Base-by-base conservation (phyloP, 2,329 filamentous ascomycete genomes). In the Teratosphaeriaceae sp. region DNA sequence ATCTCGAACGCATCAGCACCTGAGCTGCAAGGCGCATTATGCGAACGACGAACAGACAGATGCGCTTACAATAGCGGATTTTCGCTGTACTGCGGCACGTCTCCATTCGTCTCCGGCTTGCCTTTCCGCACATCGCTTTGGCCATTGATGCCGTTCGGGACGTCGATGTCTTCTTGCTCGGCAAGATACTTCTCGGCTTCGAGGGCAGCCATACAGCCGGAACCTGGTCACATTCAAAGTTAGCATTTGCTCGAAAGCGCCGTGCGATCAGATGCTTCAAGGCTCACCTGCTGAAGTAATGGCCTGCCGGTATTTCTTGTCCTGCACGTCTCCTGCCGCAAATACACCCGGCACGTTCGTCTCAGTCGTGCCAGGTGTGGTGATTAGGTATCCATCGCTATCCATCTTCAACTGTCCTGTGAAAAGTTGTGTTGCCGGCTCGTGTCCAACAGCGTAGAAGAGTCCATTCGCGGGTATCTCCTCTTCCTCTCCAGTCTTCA, bases 381-480 rank as follows among this genome's bases (percentile, higher is more conserved):
- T 98, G 56, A 88, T 66, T 46, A 98, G 80, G 69, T 98, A 98
- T 18, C 88, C 88, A 51, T 98, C 90, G 50, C 79, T 77, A 61
- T 98, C 94, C 59, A 84, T 85, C 49, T 92, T 78, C 48, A 98
- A 60, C 72, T 97, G 88, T 40, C 79, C 88, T 78, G 92, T 94
- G 69, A 98, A 84, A 30, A 98, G 75, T n/a, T 69, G 61, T 1
- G 88, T 97, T 38, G 92, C 94, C 11, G 92, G 92, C 64, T 96
- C 90, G 70, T 98, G 92, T 19, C 92, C 92, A 41, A 98, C 84
- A 59, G 94, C 92, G 67, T 98, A 98, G 71, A 98, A 98, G 19
- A 98, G 75, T 21, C 92, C 92, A 66, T 85, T 94, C 39, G 90
- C 90, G 55, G 88, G 81, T 38, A 96, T 72, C n/a, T 83, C 83